Evolutionary conservation across 2,329 filamentous ascomycete species (phyloP), one percentile per base, ranked within the genome.

Genomic region (Pseudopyricularia javanii): DNA sequence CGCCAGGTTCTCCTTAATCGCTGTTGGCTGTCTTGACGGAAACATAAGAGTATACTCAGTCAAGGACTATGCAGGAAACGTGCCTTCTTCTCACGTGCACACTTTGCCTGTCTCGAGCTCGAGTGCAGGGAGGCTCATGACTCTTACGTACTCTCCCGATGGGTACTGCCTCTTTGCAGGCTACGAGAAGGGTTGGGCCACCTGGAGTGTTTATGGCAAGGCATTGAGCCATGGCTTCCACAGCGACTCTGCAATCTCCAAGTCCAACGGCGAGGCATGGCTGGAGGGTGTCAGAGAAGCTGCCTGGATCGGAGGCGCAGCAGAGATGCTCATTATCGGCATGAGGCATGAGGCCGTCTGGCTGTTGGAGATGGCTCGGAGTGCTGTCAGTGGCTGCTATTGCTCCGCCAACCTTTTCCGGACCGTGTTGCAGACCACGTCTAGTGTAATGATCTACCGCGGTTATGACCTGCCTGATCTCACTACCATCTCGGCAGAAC

Each of bases 191-290:
- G 94, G 93, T 1, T 98, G 93, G 93, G 86, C 88, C 4, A 91
- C 84, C 48, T 98, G 91, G 91, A 97, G 91, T 65, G 93, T 97
- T 35, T 98, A 95, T 67, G 93, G 93, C 33, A 96, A 95, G 66
- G 78, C 85, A 2, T 85, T 90, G 14, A 90, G 86, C 53, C 88
- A 82, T 59, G 95, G 88, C 63, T 97, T 97, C 64, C 75, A 78
- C 7, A 75, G 80, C 12, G 87, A 95, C 60, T 72, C 74, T 26
- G 68, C 71, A 2, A 73, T 89, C 35, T 81, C 83, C 2, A 70
- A 76, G 49, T 70, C 71, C 7, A 91, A 93, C 61, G 78, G 77
- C 28, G 91, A 98, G 63, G 77, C 80, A 47, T 97, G 91, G 89
- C 74, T 97, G n/a, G 75, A 78, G 6, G 88, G 91, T 3, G 75